Conservation (phyloP, 1,284 basidiomycete genomes). For the Earliella scabrosa region DNA sequence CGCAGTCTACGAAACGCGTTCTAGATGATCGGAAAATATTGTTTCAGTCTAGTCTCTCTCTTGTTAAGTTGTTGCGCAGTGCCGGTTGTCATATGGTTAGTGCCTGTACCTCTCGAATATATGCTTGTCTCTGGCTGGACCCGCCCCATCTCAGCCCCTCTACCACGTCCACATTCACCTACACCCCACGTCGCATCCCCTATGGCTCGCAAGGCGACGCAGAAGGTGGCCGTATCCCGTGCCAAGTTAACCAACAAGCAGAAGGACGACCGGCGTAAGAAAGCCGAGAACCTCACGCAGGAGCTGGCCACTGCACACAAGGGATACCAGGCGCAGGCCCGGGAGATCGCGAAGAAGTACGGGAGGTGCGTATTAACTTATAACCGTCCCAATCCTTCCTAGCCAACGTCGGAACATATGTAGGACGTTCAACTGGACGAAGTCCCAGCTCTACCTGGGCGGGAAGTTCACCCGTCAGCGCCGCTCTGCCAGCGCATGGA, state of each 20-base stretch:
- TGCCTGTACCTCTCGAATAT: too few relatives aligned
- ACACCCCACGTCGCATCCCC: too few relatives aligned
- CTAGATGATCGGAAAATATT: too few relatives aligned
- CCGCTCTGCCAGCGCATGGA: not conserved
- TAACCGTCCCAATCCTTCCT: not conserved
- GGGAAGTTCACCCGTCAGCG: not conserved
- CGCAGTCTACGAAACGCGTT: too few relatives aligned
- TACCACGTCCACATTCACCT: too few relatives aligned
- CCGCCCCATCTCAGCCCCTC: too few relatives aligned
- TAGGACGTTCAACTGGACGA: not conserved
- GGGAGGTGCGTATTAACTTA: not conserved
- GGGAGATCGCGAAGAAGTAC: not conserved
- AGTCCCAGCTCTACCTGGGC: not conserved
- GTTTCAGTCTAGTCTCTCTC: too few relatives aligned
- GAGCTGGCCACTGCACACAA: not conserved
- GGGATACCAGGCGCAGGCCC: not conserved
- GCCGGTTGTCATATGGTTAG: too few relatives aligned
- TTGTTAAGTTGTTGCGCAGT: too few relatives aligned
- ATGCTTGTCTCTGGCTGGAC: too few relatives aligned
- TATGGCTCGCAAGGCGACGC: too few relatives aligned
- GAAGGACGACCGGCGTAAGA: not conserved
- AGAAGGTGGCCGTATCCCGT: not conserved
- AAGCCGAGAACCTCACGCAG: not conserved
- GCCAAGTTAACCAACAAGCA: not conserved
- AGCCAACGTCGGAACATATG: not conserved